phyloP scores from a whole-genome alignment of 768 basidiomycete species.

The Mycena leptocephala region DNA sequence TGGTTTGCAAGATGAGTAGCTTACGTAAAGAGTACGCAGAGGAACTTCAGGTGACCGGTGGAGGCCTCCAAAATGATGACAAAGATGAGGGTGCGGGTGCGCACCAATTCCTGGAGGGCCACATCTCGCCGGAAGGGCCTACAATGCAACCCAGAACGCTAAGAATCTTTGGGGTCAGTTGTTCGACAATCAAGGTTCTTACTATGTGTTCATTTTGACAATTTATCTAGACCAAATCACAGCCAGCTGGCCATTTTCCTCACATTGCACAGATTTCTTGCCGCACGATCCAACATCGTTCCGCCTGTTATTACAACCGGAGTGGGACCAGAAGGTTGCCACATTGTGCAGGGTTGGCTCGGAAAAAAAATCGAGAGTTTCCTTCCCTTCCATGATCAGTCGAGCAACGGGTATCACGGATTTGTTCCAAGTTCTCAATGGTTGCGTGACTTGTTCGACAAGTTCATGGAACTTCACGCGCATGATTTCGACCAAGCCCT shows the following conservation, averaged over 20 bases:
- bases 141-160: constrained; percentile 32
- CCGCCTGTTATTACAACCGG: constrained; percentile 47
- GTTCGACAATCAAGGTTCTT: neutral
- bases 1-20: too few species aligned
- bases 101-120: constrained; percentile 5
- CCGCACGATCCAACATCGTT: constrained; percentile 41
- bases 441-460: too few species aligned
- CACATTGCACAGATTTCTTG: constrained; percentile 15
- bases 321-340: constrained; percentile 43
- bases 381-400: too few species aligned
- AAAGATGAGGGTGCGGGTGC: neutral
- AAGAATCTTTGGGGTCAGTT: constrained; percentile 47
- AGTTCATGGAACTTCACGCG: too few species aligned
- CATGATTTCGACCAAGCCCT: too few species aligned
- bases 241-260: constrained; percentile 41
- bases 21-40: constrained; percentile 32
- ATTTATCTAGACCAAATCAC: constrained; percentile 43
- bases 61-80: constrained; percentile 33
- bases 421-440: too few species aligned
- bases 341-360: too few species aligned
- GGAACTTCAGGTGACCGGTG: constrained; percentile 38
- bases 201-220: too few species aligned
- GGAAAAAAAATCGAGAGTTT: too few species aligned
- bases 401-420: too few species aligned
- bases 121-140: constrained; percentile 9